A percentile compares a stretch with the other conserved stretches of the same genome.
Evolutionary conservation across 495 filamentous ascomycete genomes (phyloP).

Genomic region (Trichoderma reesei): DNA sequence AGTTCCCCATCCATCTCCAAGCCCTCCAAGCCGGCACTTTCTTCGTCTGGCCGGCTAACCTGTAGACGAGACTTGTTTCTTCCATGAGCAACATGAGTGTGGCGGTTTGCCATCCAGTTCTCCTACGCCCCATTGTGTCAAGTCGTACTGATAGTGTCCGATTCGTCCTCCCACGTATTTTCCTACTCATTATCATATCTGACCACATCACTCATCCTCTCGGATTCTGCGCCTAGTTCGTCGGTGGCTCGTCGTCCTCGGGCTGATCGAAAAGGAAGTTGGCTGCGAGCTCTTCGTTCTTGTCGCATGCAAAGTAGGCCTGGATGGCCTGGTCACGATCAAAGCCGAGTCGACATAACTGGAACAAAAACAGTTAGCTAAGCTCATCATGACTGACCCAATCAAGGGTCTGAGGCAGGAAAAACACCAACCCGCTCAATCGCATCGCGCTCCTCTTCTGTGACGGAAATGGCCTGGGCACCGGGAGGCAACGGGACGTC

Average conservation of each 20-base stretch:
- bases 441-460: constrained; percentile 89
- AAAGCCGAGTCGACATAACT: constrained; percentile 89
- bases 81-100: neutral
- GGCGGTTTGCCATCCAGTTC: neutral
- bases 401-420: neutral
- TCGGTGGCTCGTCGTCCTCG: constrained; percentile 60
- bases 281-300: constrained; percentile 95
- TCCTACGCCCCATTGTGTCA: neutral
- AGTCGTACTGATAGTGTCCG: neutral
- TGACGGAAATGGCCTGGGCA: constrained; percentile 79
- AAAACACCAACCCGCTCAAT: constrained; percentile 76
- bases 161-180: neutral
- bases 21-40: neutral
- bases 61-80: neutral
- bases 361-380: constrained; percentile 25
- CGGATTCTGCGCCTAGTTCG: neutral
- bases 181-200: neutral
- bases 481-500: constrained; percentile 77
- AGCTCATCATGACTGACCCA: neutral
- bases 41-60: neutral
- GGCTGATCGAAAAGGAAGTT: constrained; percentile 98
- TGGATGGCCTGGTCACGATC: constrained; percentile 89
- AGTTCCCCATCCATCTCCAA: neutral
- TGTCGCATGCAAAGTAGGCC: constrained; percentile 98
- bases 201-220: neutral